A percentile compares a stretch with the other conserved stretches of the same genome.
Evolutionary conservation across 495 filamentous ascomycete species (phyloP).

Genomic region (Letharia lupina): DNA sequence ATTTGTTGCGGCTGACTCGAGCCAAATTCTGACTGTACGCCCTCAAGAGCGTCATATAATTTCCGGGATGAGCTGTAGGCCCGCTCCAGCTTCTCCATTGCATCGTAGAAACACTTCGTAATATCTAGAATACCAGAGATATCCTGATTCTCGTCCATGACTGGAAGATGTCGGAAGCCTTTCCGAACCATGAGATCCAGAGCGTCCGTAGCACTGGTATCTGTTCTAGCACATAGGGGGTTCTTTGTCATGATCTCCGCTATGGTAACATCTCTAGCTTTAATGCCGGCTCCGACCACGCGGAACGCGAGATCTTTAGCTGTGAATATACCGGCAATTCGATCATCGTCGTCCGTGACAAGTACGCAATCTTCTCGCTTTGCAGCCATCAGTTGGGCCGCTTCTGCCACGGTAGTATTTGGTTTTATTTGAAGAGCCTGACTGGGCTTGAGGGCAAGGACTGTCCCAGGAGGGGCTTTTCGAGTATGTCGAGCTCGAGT

Average conservation of each 20-base stretch:
- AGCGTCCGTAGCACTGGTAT: slow-evolving; percentile 96
- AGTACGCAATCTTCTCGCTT: slow-evolving; percentile 99
- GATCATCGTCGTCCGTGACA: slow-evolving; percentile 95
- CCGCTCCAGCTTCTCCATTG: slow-evolving; percentile 97
- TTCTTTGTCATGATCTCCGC: slow-evolving; percentile 99
- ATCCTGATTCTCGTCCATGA: slow-evolving; percentile 99
- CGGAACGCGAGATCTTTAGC: slow-evolving; percentile 98
- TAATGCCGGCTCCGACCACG: slow-evolving; percentile 87
- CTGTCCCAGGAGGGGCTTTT: slow-evolving; percentile 92
- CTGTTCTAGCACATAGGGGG: slow-evolving; percentile 89
- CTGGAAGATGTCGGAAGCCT: slow-evolving; percentile 92
- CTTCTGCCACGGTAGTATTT: slow-evolving; percentile 85
- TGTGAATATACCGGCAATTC: slow-evolving; percentile 97
- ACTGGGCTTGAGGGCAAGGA: slow-evolving; percentile 88
- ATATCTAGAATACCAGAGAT: slow-evolving; percentile 98
- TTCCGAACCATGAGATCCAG: slow-evolving; percentile 97
- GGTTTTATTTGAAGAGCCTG: slow-evolving; percentile 98
- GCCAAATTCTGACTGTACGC: slow-evolving; percentile 95
- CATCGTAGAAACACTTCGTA: slow-evolving; percentile 99
- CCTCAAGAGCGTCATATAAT: slow-evolving; percentile 93
- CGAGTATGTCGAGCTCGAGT: slow-evolving; percentile 70
- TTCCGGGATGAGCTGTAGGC: slow-evolving; percentile 94
- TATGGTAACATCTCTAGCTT: slow-evolving; percentile 83
- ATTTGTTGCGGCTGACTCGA: slow-evolving; percentile 96
- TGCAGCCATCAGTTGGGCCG: slow-evolving; percentile 96